Evolutionary conservation across 805 yeast species (phyloP).

Genomic region (Cyberlindnera samutprakarnensis): DNA sequence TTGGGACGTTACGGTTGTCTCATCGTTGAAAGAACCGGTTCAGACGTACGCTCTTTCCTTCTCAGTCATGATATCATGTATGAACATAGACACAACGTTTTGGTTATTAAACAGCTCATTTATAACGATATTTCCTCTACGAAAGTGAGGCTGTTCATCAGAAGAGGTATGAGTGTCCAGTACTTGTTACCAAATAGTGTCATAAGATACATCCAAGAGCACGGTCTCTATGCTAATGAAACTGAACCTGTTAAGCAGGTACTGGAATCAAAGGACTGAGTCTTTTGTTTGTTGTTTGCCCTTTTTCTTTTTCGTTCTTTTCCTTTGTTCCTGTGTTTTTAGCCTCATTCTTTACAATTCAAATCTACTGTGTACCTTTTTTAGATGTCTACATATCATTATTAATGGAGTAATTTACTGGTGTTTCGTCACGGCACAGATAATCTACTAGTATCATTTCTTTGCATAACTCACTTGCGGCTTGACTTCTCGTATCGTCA

Average conservation of each 20-base stretch:
- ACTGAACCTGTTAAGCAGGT: constrained; percentile 95
- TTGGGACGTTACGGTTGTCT: constrained; percentile 94
- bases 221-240: constrained; percentile 74
- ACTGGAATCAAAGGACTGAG: constrained; percentile 34
- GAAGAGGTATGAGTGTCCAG: constrained; percentile 96
- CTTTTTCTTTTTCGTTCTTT: too few relatives aligned
- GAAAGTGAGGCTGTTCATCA: constrained; percentile 82
- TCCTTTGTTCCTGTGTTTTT: too few relatives aligned
- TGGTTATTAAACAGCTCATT: constrained; percentile 91
- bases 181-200: constrained; percentile 91
- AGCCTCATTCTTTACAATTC: too few relatives aligned
- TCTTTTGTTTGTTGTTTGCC: too few relatives aligned
- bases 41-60: constrained; percentile 89
- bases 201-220: constrained; percentile 90
- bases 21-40: constrained; percentile 93
- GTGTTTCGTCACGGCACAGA: too few relatives aligned
- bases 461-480: constrained; percentile 23
- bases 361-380: too few relatives aligned
- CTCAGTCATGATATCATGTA: constrained; percentile 95
- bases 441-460: too few relatives aligned
- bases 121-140: constrained; percentile 96
- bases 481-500: constrained; percentile 12
- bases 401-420: too few relatives aligned
- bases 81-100: constrained; percentile 86
- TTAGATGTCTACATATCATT: too few relatives aligned